Evolutionary conservation across 148 eudicot genomes (phyloP).

Genomic region (Euryodendron excelsum): DNA sequence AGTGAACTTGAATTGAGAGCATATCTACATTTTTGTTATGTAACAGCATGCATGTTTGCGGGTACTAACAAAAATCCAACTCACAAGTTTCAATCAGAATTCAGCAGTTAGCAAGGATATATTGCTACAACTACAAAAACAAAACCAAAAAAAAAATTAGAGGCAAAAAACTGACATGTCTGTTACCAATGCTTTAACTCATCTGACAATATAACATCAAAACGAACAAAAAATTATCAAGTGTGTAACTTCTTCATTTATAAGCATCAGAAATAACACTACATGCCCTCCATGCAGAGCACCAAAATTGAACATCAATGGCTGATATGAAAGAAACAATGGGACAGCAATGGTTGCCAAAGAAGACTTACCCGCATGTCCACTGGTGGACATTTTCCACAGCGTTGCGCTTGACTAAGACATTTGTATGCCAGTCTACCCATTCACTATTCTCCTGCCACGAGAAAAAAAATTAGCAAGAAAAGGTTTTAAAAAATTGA

Average conservation of each 20-base stretch:
- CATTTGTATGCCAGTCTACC: conserved; percentile 79
- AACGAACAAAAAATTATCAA: not conserved
- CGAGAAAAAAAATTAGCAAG: conserved; percentile 12
- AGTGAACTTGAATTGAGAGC: no score
- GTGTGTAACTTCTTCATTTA: not conserved
- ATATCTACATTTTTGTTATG: no score
- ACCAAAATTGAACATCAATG: not conserved
- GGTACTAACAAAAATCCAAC: not conserved
- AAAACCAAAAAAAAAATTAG: no score
- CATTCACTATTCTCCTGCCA: conserved; percentile 76
- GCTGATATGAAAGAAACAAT: not conserved
- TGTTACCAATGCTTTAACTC: not conserved
- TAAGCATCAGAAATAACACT: not conserved
- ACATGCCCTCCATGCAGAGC: not conserved
- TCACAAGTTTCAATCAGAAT: not conserved
- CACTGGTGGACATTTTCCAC: conserved; percentile 86
- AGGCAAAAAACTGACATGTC: not conserved
- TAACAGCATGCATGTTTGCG: conserved; percentile 6
- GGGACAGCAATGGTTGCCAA: not conserved
- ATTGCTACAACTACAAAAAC: not conserved
- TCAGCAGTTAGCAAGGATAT: not conserved
- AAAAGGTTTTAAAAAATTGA: no score
- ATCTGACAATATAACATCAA: not conserved
- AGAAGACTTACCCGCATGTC: conserved; percentile 86
- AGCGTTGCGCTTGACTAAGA: conserved; percentile 73